These are phyloP conservation scores for Albizia julibrissin DNA, from an alignment of 306 rosid genomes.

Conservation along the genomic window DNA sequence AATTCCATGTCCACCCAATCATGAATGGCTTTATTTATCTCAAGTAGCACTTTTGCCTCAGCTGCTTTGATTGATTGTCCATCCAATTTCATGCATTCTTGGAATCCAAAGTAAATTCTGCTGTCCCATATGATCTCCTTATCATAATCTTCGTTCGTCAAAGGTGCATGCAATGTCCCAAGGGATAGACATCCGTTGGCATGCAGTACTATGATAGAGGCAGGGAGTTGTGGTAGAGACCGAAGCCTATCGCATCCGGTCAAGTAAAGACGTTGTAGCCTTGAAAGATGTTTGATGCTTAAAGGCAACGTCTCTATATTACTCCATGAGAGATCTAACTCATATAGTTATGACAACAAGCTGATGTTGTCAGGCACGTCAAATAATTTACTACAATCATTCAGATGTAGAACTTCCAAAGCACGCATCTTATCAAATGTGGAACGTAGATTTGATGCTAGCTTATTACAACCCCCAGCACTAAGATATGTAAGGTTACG, in stretches of 20 bases:
- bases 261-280: rapidly evolving
- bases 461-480: background rate
- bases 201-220: rapidly evolving
- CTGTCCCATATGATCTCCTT: too few species aligned
- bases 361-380: background rate
- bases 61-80: background rate
- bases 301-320: background rate
- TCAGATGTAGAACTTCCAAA: background rate
- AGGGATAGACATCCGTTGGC: background rate
- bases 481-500: background rate
- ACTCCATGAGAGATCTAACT: background rate
- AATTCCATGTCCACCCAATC: rapidly evolving
- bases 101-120: background rate
- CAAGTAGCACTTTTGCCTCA: background rate
- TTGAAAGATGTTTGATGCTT: background rate
- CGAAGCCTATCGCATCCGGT: background rate
- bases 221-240: background rate
- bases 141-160: too few species aligned
- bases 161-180: background rate
- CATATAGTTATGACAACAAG: background rate
- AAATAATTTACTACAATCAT: background rate
- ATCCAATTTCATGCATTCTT: background rate
- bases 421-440: background rate
- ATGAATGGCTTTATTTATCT: background rate
- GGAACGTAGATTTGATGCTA: background rate